Evolutionary conservation across 1,284 basidiomycete species (phyloP).

Genomic region (Rhizopogon parksii): DNA sequence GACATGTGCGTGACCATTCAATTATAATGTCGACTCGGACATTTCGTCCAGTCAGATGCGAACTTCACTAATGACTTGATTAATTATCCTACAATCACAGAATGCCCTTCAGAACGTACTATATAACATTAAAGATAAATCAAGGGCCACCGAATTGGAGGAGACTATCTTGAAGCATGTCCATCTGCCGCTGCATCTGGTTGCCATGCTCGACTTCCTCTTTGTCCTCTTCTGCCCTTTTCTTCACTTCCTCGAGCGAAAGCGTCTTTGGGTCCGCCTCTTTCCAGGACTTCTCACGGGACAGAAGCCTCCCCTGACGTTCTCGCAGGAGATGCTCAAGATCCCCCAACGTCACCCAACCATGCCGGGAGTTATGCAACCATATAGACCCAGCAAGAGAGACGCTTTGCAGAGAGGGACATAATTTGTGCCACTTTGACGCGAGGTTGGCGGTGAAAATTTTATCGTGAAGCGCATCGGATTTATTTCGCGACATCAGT

Average conservation of each 20-base stretch:
- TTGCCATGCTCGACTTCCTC: not conserved
- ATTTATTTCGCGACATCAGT: slow-evolving; percentile 18
- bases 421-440: slow-evolving; percentile 15
- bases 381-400: slow-evolving; percentile 16
- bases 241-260: not conserved
- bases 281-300: not conserved
- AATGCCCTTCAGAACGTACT: not conserved
- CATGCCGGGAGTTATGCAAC: slow-evolving; percentile 13
- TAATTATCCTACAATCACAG: no score
- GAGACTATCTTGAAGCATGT: not conserved
- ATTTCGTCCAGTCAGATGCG: slow-evolving; percentile 33
- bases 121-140: not conserved
- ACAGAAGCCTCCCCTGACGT: not conserved
- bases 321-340: slow-evolving; percentile 5
- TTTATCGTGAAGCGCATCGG: slow-evolving; percentile 16
- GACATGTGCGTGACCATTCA: not conserved
- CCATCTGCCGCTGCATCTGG: slow-evolving; percentile 6
- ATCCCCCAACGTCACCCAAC: slow-evolving; percentile 20
- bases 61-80: not conserved
- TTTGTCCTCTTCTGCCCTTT: not conserved
- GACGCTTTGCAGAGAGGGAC: slow-evolving; percentile 19
- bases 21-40: not conserved
- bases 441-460: slow-evolving; percentile 9
- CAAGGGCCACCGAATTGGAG: not conserved
- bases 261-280: not conserved